A percentile compares a stretch with the other conserved stretches of the same genome.
phyloP scores from a whole-genome alignment of 2,329 filamentous ascomycete species.

The Stachybotrys echinatus region DNA sequence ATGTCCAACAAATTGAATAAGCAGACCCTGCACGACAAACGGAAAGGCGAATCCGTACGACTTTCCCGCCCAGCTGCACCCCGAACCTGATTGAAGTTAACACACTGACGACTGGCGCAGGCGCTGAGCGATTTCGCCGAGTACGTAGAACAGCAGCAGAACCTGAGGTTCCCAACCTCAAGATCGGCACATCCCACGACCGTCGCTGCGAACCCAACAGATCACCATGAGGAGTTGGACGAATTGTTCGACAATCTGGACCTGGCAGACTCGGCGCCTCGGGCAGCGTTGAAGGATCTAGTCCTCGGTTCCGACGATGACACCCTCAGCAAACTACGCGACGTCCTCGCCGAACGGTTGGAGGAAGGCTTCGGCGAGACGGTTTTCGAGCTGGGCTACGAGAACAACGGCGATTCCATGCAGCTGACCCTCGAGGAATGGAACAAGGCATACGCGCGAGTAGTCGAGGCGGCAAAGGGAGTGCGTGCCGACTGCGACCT shows the following conservation, averaged over 20 bases:
- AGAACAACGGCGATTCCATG: constrained; percentile 86
- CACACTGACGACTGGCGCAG: constrained; percentile 19
- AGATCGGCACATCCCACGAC: constrained; percentile 21
- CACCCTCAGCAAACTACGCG: constrained; percentile 56
- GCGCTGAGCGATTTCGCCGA: constrained; percentile 95
- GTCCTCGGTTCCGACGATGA: constrained; percentile 61
- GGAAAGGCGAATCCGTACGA: constrained; percentile 78
- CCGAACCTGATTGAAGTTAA: too few species aligned
- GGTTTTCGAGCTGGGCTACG: constrained; percentile 86
- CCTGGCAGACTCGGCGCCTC: constrained; percentile 63
- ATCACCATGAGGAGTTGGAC: constrained; percentile 78
- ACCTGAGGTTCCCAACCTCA: constrained; percentile 54
- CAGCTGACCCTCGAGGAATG: constrained; percentile 69
- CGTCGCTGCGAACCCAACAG: constrained; percentile 19
- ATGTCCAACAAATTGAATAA: constrained; percentile 55
- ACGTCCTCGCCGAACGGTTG: constrained; percentile 62
- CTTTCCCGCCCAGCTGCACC: background rate
- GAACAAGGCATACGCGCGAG: constrained; percentile 61
- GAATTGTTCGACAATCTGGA: constrained; percentile 90
- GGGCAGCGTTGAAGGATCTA: constrained; percentile 68
- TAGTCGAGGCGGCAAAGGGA: constrained; percentile 60
- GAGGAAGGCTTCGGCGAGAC: constrained; percentile 84
- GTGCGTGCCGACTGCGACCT: constrained; percentile 72
- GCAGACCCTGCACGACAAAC: constrained; percentile 69
- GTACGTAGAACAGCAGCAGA: constrained; percentile 93